Evolutionary conservation across 176 grass and related monocot species (phyloP).

Genomic region (Oryza meyeriana): DNA sequence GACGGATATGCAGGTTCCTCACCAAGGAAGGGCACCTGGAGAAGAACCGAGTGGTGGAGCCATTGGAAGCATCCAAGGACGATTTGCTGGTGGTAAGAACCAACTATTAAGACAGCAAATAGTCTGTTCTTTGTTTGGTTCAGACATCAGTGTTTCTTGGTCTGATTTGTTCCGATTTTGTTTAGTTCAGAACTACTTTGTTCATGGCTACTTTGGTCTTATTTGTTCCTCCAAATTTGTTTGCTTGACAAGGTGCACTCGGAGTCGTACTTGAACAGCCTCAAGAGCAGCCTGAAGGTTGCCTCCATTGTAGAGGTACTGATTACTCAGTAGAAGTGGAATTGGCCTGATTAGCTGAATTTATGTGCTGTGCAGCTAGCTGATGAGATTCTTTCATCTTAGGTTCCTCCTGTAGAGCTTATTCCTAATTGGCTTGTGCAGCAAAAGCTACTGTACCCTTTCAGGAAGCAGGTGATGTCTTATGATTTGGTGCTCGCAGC

Average conservation of each 20-base stretch:
- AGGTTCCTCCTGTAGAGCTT: conserved; percentile 75
- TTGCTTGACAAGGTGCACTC: conserved; percentile 62
- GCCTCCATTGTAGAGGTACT: conserved; percentile 79
- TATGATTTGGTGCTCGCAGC: conserved; percentile 16
- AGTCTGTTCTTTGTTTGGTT: not conserved
- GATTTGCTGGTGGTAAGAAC: conserved; percentile 80
- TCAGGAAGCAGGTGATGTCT: conserved; percentile 64
- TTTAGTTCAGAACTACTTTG: too few relatives aligned
- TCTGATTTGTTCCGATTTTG: not conserved
- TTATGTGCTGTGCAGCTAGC: not conserved
- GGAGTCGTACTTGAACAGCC: conserved; percentile 63
- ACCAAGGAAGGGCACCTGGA: conserved; percentile 67
- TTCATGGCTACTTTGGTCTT: too few relatives aligned
- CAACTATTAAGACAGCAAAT: not conserved
- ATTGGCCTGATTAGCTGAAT: not conserved
- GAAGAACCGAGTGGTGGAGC: conserved; percentile 59
- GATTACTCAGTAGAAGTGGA: not conserved
- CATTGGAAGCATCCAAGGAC: conserved; percentile 77
- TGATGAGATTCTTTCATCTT: not conserved
- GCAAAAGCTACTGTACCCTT: conserved; percentile 69
- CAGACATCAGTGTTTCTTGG: not conserved
- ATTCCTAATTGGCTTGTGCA: conserved; percentile 77
- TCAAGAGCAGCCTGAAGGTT: conserved; percentile 76
- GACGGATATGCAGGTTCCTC: conserved; percentile 63
- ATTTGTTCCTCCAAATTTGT: too few relatives aligned